These are phyloP conservation scores for Mycena amicta DNA, from an alignment of 768 basidiomycete genomes.

Conservation along the genomic window DNA sequence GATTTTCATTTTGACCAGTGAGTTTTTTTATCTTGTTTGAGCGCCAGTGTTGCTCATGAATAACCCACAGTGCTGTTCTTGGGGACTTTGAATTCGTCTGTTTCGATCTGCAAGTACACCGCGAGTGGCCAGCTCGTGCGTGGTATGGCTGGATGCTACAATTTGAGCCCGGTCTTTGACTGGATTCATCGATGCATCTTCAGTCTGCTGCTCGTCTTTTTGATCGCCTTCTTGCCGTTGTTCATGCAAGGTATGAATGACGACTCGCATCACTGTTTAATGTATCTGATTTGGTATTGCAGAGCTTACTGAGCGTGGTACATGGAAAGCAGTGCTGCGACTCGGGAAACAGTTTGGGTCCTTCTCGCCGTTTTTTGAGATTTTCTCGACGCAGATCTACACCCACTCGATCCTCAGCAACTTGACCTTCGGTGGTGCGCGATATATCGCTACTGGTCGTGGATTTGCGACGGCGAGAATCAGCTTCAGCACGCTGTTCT, in stretches of 20 bases:
- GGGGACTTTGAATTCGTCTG: slow-evolving; percentile 84
- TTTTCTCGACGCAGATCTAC: slow-evolving; percentile 98
- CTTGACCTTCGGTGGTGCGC: slow-evolving; percentile 95
- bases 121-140: slow-evolving; percentile 72
- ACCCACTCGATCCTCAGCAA: slow-evolving; percentile 97
- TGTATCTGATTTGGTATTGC: no score
- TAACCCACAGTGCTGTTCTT: slow-evolving; percentile 89
- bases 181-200: slow-evolving; percentile 98
- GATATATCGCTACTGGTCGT: slow-evolving; percentile 98
- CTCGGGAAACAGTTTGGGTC: slow-evolving; percentile 94
- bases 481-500: slow-evolving; percentile 95
- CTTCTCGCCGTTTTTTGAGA: slow-evolving; percentile 92
- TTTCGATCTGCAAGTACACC: slow-evolving; percentile 82
- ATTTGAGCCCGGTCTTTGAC: slow-evolving; percentile 86
- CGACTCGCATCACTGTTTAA: no score
- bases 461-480: slow-evolving; percentile 97
- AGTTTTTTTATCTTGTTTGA: slow-evolving; percentile 34
- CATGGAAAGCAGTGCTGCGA: slow-evolving; percentile 87
- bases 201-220: slow-evolving; percentile 97
- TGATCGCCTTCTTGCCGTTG: slow-evolving; percentile 93
- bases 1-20: slow-evolving; percentile 89
- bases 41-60: slow-evolving; percentile 19
- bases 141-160: slow-evolving; percentile 89
- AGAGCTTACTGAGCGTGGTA: slow-evolving; percentile 97
- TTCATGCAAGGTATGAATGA: slow-evolving; percentile 92